Percentiles rank a stretch among this genome's conserved stretches.
These are phyloP conservation scores for Chaetomiaceae sp. DNA, from an alignment of 2,329 filamentous ascomycete genomes.

Conservation along the genomic window DNA sequence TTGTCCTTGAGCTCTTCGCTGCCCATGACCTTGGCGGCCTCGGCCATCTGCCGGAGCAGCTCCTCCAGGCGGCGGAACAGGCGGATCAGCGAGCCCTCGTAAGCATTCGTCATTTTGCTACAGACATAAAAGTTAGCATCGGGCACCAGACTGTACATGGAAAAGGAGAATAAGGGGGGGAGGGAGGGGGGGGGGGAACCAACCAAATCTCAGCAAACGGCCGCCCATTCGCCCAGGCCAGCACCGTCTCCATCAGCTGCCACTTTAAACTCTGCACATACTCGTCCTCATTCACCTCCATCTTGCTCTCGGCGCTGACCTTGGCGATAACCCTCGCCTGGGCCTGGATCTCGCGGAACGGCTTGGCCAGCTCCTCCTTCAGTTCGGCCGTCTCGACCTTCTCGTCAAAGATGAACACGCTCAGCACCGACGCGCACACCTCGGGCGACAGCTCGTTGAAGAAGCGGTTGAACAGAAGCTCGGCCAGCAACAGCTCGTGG, in stretches of 20 bases:
- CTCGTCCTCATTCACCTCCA: constrained; percentile 90
- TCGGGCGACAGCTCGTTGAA: constrained; percentile 94
- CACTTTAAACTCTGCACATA: constrained; percentile 87
- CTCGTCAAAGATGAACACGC: constrained; percentile 96
- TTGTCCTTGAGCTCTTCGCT: constrained; percentile 89
- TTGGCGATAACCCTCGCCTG: constrained; percentile 88
- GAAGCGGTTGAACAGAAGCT: constrained; percentile 93
- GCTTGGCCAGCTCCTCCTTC: constrained; percentile 80
- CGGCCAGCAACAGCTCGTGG: constrained; percentile 87
- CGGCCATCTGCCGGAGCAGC: constrained; percentile 87
- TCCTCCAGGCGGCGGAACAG: constrained; percentile 95
- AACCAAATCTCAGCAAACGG: constrained; percentile 94
- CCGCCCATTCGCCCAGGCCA: constrained; percentile 83
- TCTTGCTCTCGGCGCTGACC: constrained; percentile 89
- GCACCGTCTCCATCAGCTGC: constrained; percentile 96
- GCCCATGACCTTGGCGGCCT: constrained; percentile 97
- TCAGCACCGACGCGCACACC: constrained; percentile 78
- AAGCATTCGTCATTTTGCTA: constrained; percentile 96
- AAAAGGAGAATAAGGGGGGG: too few relatives aligned
- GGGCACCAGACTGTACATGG: too few relatives aligned
- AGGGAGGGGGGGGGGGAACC: too few relatives aligned
- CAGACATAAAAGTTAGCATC: neutral
- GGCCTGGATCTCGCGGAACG: constrained; percentile 78
- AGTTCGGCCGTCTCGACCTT: constrained; percentile 76
- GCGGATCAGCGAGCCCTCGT: constrained; percentile 93